Evolutionary conservation across 1,139 yeast species (phyloP), one percentile per base, ranked within the genome.

Genomic region (Geotrichum citri-aurantii): DNA sequence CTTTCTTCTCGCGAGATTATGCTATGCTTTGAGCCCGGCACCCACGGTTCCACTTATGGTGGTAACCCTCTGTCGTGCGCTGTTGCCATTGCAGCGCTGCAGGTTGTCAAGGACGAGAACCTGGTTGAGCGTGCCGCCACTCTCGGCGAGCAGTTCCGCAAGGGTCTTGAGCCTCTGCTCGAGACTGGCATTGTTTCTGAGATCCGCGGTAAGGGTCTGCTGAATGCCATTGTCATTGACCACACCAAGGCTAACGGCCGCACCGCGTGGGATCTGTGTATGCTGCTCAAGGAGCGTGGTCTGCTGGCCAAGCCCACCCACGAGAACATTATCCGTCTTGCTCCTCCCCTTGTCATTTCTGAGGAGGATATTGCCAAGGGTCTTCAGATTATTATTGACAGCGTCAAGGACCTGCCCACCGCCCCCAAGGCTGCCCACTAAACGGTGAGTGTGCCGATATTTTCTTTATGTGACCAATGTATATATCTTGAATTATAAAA

Each of bases 1-100:
- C 80, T 92, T 65, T 86, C 97, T 2, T 88, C 96, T 44, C 84
- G 79, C 68, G 95, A 91, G 62, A 87, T 92, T 71, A 89, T 92
- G 97, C 81, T 85, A 65, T 85, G 92, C 66, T 82, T 92, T 68
- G 90, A 88, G 66, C 96, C 98, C 49, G 99, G 99, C 61, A 89
- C 97, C 52, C 98, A 92, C 74, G 99, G 98, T 56, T 92, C 97
- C 51, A 92, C 99, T 37, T 92, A 89, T 71, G 99, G 99, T 74
- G 99, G 99, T 74, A 93, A 91, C 77, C 97, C 99, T 64, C 82
- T 92, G 71, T 92, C 97, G 40, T 90, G 96, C 67, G 84, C 91
- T 62, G 97, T 91, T 44, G 95, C 98, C 64, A 86, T 90, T 73
- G 97, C 97, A 63, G 97, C 99, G 17, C 80, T 92, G 68, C 82